phyloP scores from a whole-genome alignment of 176 grass and related monocot species.

The Cenchrus americanus region DNA sequence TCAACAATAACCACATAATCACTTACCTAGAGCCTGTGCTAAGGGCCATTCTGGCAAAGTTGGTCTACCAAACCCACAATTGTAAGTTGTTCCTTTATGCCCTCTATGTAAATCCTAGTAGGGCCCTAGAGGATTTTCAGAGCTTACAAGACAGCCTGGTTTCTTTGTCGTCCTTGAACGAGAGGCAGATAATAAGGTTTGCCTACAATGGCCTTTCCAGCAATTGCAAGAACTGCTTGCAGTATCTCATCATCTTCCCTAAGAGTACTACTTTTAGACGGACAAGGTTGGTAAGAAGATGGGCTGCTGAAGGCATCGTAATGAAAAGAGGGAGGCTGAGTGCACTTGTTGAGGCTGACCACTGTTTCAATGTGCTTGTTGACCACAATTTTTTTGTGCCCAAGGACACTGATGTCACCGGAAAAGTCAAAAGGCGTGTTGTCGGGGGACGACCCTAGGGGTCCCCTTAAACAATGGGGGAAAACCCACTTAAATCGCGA shows the following conservation, averaged over 20 bases:
- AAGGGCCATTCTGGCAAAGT: background rate
- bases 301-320: constrained; percentile 7
- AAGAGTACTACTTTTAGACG: no score
- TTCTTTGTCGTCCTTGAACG: background rate
- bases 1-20: no score
- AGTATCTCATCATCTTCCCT: constrained; percentile 16
- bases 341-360: background rate
- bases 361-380: background rate
- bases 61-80: background rate
- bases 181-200: background rate
- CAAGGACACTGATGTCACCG: accelerated
- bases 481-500: no score
- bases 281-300: constrained; percentile 18
- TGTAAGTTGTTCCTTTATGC: background rate
- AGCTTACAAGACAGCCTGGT: no score
- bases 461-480: no score
- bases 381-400: background rate
- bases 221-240: background rate
- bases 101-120: background rate
- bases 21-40: background rate
- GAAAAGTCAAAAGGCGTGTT: background rate
- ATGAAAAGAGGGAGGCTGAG: background rate
- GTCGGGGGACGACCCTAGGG: no score
- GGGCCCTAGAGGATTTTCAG: background rate
- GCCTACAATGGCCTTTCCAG: background rate